Evolutionary conservation across 2,329 filamentous ascomycete species (phyloP), one percentile per base, ranked within the genome.

Genomic region (Diaporthe helianthi): DNA sequence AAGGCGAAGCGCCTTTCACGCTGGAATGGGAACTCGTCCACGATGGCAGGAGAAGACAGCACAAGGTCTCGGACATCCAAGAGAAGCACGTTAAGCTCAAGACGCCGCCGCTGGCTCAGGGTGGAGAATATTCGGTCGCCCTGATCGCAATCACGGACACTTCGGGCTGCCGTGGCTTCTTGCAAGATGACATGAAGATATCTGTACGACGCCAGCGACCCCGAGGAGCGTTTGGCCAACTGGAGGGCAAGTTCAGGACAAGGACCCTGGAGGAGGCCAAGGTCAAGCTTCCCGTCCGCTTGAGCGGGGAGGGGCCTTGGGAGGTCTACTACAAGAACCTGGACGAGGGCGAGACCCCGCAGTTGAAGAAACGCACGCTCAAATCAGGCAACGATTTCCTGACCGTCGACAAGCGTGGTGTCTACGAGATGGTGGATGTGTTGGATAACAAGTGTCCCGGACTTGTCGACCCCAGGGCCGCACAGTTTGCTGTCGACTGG

Each of bases 11-110:
- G 22, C 96, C 97, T 0, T 98, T 95, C 84, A 92, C 86, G 26
- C 82, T 99, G 47, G 94, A 98, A 77, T 99, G 97, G 82, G 96
- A 98, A 79, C 83, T 98, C 49, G 88, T 98, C 9, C 93, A 98
- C 79, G 92, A 94, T 67, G 94, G 94, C 67, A 97, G 92, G 80
- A 89, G 94, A 65, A 90, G 88, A 72, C 91, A 92, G 64, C 86
- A 91, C 74, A 87, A 86, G 67, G 84, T 89, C 31, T 83, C 87
- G 1, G 84, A 87, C 68, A 92, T 97, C 67, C 83, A 89, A 29
- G 83, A 82, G 2, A 83, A 87, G 61, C 80, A 84, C 26, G 90
- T 90, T 77, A 91, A 85, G 46, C 94, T 99, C 76, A 87, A 88
- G 73, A 98, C 95, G 0, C 87, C 91, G 2, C 84, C 87, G 22